Evolutionary conservation across 345 rosid genomes (phyloP).

Genomic region (Mangifera indica): DNA sequence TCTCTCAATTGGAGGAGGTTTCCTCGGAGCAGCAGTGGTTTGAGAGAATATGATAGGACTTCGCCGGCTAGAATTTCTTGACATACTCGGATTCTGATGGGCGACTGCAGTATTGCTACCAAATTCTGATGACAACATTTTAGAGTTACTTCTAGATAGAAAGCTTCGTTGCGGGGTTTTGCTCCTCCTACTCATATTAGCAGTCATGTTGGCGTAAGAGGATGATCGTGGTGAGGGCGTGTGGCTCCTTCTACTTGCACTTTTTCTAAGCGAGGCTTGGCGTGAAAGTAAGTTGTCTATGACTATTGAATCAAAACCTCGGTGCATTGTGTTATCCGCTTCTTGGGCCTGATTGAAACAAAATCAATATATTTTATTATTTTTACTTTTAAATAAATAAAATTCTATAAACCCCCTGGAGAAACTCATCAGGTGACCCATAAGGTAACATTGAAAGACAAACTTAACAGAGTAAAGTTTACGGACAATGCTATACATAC

Average conservation of each 20-base stretch:
- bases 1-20: slow-evolving; percentile 56
- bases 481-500: no score
- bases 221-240: slow-evolving; percentile 49
- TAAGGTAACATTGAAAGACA: no score
- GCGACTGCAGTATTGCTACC: slow-evolving; percentile 10
- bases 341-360: no score
- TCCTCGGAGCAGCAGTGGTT: slow-evolving; percentile 51
- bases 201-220: slow-evolving; percentile 24
- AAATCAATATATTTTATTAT: no score
- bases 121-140: slow-evolving; percentile 2
- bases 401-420: no score
- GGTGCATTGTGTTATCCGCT: slow-evolving; percentile 1
- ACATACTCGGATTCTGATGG: slow-evolving; percentile 15
- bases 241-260: slow-evolving; percentile 41
- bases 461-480: no score
- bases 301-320: slow-evolving; percentile 8
- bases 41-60: slow-evolving; percentile 71
- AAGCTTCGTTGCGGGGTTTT: slow-evolving; percentile 20
- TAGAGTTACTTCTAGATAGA: slow-evolving; percentile 6
- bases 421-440: no score
- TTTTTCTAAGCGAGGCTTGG: slow-evolving; percentile 34
- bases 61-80: slow-evolving; percentile 45
- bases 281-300: slow-evolving; percentile 44
- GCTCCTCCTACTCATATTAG: slow-evolving; percentile 18
- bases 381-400: no score